Percentiles rank a stretch among this genome's conserved stretches.
Evolutionary conservation across 257 asterid genomes (phyloP).

Genomic region (Solanum appendiculatum): DNA sequence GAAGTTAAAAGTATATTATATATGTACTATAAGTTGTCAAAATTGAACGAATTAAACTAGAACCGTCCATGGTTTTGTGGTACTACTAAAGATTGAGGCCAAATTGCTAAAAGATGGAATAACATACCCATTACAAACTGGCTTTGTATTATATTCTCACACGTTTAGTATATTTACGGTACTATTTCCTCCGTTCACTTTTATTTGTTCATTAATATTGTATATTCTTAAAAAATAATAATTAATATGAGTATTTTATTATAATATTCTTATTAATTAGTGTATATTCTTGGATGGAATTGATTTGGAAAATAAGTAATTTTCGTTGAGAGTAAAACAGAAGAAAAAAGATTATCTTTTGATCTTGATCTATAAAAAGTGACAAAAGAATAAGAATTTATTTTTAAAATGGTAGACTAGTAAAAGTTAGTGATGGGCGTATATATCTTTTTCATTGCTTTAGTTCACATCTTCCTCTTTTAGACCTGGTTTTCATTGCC

Average conservation of each 20-base stretch:
- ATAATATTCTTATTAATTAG: background rate
- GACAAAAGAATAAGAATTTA: too few relatives aligned
- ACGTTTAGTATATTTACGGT: background rate
- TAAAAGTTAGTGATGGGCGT: too few relatives aligned
- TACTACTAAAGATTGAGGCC: background rate
- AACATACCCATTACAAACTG: background rate
- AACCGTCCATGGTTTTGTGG: background rate
- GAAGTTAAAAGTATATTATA: background rate
- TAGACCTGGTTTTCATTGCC: background rate
- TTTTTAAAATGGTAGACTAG: background rate
- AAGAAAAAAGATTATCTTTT: too few relatives aligned
- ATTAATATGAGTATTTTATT: too few relatives aligned
- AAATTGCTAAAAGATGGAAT: background rate
- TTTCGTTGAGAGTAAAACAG: too few relatives aligned
- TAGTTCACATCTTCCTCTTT: background rate
- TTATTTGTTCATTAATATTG: too few relatives aligned
- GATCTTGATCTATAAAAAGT: background rate
- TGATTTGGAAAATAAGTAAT: too few relatives aligned
- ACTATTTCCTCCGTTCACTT: too few relatives aligned
- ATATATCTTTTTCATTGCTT: background rate
- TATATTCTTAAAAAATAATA: too few relatives aligned
- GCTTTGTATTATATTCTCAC: background rate
- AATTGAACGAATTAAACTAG: background rate
- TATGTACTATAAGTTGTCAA: background rate
- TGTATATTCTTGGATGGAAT: background rate